Evolutionary conservation across 2,329 filamentous ascomycete species (phyloP).

Genomic region (Aureobasidium lini): DNA sequence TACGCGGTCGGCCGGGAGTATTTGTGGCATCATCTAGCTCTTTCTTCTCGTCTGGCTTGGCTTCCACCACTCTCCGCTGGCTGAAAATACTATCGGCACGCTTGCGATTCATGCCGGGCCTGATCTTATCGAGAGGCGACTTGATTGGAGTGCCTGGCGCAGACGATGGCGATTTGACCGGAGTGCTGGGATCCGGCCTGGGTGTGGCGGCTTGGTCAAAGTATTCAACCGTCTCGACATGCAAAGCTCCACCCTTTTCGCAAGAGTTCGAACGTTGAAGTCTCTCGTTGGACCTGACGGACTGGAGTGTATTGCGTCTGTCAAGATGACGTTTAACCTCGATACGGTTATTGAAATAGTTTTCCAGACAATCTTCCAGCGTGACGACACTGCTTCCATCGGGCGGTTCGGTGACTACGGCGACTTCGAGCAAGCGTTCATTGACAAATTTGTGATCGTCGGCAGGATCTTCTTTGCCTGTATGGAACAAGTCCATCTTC

Average conservation of each 20-base stretch:
- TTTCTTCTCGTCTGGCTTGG: conserved; percentile 35
- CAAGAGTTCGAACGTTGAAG: conserved; percentile 17
- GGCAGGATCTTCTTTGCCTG: conserved; percentile 70
- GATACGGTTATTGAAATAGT: conserved; percentile 90
- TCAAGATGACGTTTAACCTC: conserved; percentile 71
- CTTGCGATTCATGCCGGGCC: conserved; percentile 31
- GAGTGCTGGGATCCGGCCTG: background rate
- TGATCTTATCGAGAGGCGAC: conserved; percentile 24
- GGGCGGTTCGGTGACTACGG: conserved; percentile 65
- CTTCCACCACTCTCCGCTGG: conserved; percentile 32
- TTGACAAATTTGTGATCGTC: conserved; percentile 95
- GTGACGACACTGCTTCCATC: conserved; percentile 61
- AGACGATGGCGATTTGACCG: conserved; percentile 4
- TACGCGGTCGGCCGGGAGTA: conserved; percentile 16
- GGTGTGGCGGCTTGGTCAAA: conserved; percentile 19
- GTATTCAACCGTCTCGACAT: conserved; percentile 40
- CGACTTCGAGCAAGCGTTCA: conserved; percentile 82
- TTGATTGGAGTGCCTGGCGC: conserved; percentile 22
- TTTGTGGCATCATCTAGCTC: conserved; percentile 29
- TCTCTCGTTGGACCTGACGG: conserved; percentile 31
- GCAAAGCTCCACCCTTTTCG: conserved; percentile 31
- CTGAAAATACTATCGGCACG: conserved; percentile 45
- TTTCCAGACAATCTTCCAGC: conserved; percentile 84
- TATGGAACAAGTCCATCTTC: conserved; percentile 91
- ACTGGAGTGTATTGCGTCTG: conserved; percentile 50